phyloP scores from a whole-genome alignment of 2,329 filamentous ascomycete species.

The Pseudopithomyces maydicus region DNA sequence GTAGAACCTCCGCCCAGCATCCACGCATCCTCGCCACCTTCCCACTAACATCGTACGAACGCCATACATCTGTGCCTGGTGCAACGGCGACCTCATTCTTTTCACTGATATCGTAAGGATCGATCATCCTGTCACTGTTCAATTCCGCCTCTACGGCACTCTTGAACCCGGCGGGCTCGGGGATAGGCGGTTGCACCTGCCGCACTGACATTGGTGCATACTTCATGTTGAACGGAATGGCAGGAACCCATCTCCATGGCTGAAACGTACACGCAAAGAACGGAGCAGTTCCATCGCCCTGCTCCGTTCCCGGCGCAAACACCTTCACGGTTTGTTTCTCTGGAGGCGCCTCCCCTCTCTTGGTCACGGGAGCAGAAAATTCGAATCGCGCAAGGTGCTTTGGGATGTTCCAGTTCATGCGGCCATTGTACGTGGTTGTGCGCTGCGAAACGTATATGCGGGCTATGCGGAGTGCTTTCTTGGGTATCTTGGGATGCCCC shows the following conservation, averaged over 20 bases:
- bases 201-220: slow-evolving; percentile 28
- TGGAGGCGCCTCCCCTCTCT: slow-evolving; percentile 18
- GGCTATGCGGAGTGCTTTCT: slow-evolving; percentile 33
- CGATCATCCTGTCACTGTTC: slow-evolving; percentile 14
- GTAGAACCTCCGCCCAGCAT: slow-evolving; percentile 29
- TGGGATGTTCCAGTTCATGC: slow-evolving; percentile 42
- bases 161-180: slow-evolving; percentile 14
- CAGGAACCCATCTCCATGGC: slow-evolving; percentile 33
- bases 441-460: slow-evolving; percentile 42
- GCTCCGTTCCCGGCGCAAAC: slow-evolving; percentile 26
- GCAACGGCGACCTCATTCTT: slow-evolving; percentile 24
- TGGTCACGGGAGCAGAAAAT: slow-evolving; percentile 32
- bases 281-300: slow-evolving; percentile 25
- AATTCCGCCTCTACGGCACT: slow-evolving; percentile 14
- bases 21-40: slow-evolving; percentile 28
- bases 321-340: slow-evolving; percentile 29
- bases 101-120: slow-evolving; percentile 27
- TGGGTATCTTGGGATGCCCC: slow-evolving; percentile 24
- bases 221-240: slow-evolving; percentile 27
- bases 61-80: slow-evolving; percentile 33
- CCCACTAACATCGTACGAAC: slow-evolving; percentile 23
- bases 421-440: slow-evolving; percentile 40
- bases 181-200: slow-evolving; percentile 31
- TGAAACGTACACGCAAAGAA: slow-evolving; percentile 35
- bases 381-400: slow-evolving; percentile 42